Evolutionary conservation across 371 early-diverging fungal species (phyloP), one percentile per base, ranked within the genome.

Genomic region (Rhizopus arrhizus): DNA sequence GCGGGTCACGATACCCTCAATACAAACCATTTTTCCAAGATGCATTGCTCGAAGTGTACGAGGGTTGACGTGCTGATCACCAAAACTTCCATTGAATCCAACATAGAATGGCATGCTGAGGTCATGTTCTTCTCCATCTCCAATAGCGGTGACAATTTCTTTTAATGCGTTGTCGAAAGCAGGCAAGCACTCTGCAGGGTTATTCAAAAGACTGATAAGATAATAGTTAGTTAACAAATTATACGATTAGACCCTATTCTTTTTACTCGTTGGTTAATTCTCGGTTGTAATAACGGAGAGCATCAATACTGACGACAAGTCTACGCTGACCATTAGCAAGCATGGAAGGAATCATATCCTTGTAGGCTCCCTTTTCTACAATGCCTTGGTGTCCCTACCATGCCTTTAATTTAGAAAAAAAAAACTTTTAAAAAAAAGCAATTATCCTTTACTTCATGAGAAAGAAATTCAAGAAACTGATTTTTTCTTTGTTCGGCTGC

Each of bases 1-100:
- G 61, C 92, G 88, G 3, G 99, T 99, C 31, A 99, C 98, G 65
- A 99, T 99, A 50, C 99, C 99, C 77, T 99, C 99, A 36, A 99
- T 70, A 65, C 94, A 96, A 34, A 99, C 89, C 59, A 99, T 80
- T 70, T 91, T 91, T 31, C 96, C 95, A 22, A 99, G 69, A 57
- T 86, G 89, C 53, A 70, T 72, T 7, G 99, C 89, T 32, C 83
- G 85, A 48, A 99, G 65, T n/a, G 91, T 89, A 54, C 99, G 85
- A 11, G 99, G 99, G 58, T 89, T 93, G 56, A 98, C 80, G 47
- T 90, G 85, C 62, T 95, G 79, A 35, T 90, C 91, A 41, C 98
- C 99, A 78, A 99, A 96, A 36, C 94, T 89, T 7, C 99, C 99
- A 43, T 88, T 84, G 59, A 99, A 85, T 29, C 99, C 99, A 36